phyloP scores from a whole-genome alignment of 2,329 filamentous ascomycete species.

The Verticillium nubilum region DNA sequence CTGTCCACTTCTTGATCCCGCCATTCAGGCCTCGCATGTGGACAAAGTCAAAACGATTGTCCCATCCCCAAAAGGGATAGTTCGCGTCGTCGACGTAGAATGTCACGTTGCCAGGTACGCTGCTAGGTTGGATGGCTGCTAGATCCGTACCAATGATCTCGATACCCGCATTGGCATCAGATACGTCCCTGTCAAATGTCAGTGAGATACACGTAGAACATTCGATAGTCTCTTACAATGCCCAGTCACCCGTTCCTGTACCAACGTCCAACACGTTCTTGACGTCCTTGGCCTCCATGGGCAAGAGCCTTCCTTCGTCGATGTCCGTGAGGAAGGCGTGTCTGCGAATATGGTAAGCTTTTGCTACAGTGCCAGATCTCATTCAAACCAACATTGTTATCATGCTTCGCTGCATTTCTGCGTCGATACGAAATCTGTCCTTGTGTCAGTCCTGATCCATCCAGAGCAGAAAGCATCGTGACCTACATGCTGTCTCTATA shows the following conservation, averaged over 20 bases:
- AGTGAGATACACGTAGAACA: background rate
- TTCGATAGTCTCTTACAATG: background rate
- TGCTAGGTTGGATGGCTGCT: conserved; percentile 48
- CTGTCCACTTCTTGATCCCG: conserved; percentile 29
- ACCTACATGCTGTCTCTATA: too few relatives aligned
- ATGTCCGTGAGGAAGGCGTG: background rate
- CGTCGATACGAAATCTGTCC: background rate
- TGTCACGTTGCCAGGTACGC: conserved; percentile 34
- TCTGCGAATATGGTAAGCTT: background rate
- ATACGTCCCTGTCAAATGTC: conserved; percentile 35
- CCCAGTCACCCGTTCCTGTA: conserved; percentile 52
- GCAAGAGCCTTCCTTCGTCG: background rate
- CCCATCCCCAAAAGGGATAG: conserved; percentile 36
- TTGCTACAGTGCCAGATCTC: background rate
- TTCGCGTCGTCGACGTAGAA: conserved; percentile 28
- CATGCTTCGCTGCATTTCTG: background rate
- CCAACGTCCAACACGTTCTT: conserved; percentile 37
- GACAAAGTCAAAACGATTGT: conserved; percentile 50
- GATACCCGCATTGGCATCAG: conserved; percentile 35
- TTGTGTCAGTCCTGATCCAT: background rate
- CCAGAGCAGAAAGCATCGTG: too few relatives aligned
- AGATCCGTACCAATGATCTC: conserved; percentile 47
- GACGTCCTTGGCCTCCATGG: background rate
- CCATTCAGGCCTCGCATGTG: conserved; percentile 54
- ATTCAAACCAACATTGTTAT: background rate